Conservation (phyloP, 257 asterid genomes). For the Coffea eugenioides region DNA sequence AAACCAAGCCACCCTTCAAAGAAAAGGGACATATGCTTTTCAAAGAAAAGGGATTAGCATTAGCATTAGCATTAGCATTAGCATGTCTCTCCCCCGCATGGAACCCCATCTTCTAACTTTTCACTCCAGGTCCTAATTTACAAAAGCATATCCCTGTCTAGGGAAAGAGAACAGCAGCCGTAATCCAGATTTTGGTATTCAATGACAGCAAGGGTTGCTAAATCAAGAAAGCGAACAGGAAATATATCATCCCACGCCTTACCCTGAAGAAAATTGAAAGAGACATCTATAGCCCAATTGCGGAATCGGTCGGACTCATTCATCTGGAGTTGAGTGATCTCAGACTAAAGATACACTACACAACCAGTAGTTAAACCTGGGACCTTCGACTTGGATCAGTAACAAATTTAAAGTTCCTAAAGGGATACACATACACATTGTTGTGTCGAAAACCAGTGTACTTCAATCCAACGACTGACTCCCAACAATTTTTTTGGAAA, state of each 20-base stretch:
- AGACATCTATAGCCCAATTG: conserved; percentile 3
- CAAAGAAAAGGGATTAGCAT: neutral
- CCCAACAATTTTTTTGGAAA: neutral
- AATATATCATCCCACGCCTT: neutral
- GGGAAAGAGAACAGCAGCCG: conserved; percentile 8
- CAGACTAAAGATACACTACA: too few species aligned
- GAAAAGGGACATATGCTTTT: neutral
- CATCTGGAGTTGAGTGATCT: neutral
- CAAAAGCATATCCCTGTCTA: conserved; percentile 6
- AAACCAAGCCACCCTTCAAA: conserved; percentile 1
- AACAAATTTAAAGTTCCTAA: neutral
- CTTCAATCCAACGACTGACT: neutral
- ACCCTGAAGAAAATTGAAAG: neutral
- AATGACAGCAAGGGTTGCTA: conserved; percentile 4
- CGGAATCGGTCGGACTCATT: neutral
- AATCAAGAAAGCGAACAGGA: neutral
- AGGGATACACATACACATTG: neutral
- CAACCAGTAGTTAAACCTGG: neutral
- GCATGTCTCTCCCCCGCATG: neutral
- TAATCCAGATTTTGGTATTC: conserved; percentile 7
- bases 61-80: neutral
- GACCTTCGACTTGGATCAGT: neutral
- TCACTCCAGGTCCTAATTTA: conserved; percentile 1
- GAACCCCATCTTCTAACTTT: conserved; percentile 16
- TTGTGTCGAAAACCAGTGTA: neutral